A percentile compares a stretch with the other conserved stretches of the same genome.
These are phyloP conservation scores for Pseudonitzschia delicatissima DNA, from an alignment of 108 stramenopile genomes.

Conservation along the genomic window DNA sequence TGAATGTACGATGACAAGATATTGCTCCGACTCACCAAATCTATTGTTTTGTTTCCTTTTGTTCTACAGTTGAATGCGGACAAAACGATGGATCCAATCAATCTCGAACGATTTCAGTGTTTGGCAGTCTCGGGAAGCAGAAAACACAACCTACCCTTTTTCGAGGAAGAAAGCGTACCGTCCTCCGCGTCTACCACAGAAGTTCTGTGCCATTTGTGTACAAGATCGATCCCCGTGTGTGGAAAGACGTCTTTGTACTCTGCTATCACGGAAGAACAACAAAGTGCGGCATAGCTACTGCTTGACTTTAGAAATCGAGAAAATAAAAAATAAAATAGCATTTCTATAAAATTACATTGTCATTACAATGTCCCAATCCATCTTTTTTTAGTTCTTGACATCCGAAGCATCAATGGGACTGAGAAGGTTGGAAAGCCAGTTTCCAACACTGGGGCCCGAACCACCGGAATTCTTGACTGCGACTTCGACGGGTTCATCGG, in stretches of 20 bases:
- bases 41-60: background rate
- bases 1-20: background rate
- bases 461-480: constrained; percentile 45
- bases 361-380: background rate
- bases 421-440: constrained; percentile 79
- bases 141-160: constrained; percentile 23
- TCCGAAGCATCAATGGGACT: constrained; percentile 70
- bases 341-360: too few relatives aligned
- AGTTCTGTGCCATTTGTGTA: background rate
- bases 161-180: background rate
- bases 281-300: too few relatives aligned
- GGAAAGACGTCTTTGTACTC: too few relatives aligned
- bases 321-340: too few relatives aligned
- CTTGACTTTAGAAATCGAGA: too few relatives aligned
- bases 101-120: constrained; percentile 15
- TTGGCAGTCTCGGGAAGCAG: constrained; percentile 4
- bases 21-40: background rate
- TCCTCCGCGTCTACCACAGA: background rate
- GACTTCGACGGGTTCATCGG: constrained; percentile 85
- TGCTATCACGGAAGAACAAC: too few relatives aligned
- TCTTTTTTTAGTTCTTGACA: background rate
- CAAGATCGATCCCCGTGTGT: too few relatives aligned
- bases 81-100: background rate
- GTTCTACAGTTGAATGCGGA: background rate
- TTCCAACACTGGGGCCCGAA: constrained; percentile 64